phyloP scores from a whole-genome alignment of 2,329 filamentous ascomycete species.

The Cercospora zeina region DNA sequence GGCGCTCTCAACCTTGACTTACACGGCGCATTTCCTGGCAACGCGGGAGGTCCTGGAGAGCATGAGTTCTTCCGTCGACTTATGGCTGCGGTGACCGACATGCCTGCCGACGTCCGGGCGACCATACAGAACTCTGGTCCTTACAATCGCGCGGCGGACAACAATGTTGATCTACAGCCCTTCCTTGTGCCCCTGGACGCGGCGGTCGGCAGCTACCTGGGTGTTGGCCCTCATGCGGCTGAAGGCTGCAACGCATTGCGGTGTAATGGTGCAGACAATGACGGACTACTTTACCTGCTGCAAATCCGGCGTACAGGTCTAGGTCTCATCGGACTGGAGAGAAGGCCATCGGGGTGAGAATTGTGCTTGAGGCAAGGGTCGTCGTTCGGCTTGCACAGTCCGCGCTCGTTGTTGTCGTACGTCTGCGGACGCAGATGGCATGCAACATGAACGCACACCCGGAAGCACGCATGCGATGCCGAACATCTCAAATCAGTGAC shows the following conservation, averaged over 20 bases:
- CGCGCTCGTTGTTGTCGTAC: neutral
- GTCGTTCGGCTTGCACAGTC: neutral
- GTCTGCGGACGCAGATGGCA: neutral
- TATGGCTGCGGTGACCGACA: neutral
- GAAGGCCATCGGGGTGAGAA: neutral
- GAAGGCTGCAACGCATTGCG: slow-evolving; percentile 1
- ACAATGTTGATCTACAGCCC: neutral
- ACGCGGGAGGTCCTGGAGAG: neutral
- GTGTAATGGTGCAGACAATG: neutral
- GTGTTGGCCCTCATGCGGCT: neutral
- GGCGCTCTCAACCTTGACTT: neutral
- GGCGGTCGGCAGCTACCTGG: neutral
- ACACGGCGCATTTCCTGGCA: neutral
- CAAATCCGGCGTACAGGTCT: neutral
- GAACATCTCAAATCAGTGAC: neutral
- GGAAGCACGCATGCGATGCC: neutral
- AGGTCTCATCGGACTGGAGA: slow-evolving; percentile 1
- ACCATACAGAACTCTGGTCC: neutral
- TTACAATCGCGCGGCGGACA: neutral
- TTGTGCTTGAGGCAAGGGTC: neutral
- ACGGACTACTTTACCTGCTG: slow-evolving; percentile 1
- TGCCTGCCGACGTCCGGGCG: neutral
- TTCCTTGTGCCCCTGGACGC: neutral
- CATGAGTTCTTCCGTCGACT: slow-evolving; percentile 2
- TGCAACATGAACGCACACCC: neutral